Evolutionary conservation across 2,329 filamentous ascomycete species (phyloP).

Genomic region (Aspergillus eucalypticola): DNA sequence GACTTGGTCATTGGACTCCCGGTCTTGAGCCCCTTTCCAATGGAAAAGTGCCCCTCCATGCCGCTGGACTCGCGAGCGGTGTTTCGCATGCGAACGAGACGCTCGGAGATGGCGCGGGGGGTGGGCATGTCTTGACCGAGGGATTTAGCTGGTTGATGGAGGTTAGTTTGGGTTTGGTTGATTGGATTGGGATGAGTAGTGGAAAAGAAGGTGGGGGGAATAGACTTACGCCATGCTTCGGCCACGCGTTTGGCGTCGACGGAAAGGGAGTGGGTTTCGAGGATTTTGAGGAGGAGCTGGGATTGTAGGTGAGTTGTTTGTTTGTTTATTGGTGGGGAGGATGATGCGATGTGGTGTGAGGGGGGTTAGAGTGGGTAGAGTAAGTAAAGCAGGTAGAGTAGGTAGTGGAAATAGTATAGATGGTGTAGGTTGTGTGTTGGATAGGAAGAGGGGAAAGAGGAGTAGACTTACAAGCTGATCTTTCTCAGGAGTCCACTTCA

Average conservation of each 20-base stretch:
- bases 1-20: not conserved
- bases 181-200: not conserved
- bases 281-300: conserved; percentile 43
- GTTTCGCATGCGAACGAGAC: conserved; percentile 38
- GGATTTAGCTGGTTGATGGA: conserved; percentile 15
- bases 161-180: not conserved
- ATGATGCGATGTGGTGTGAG: too few species aligned
- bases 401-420: not conserved
- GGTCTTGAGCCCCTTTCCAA: conserved; percentile 14
- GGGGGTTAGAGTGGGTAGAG: too few species aligned
- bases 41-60: conserved; percentile 20
- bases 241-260: conserved; percentile 39
- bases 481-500: conserved; percentile 42
- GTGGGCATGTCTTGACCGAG: conserved; percentile 32
- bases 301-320: not conserved
- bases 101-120: conserved; percentile 43
- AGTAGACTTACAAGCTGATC: conserved; percentile 36
- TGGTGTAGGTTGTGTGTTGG: not conserved
- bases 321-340: not conserved
- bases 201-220: not conserved
- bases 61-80: conserved; percentile 14
- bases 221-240: conserved; percentile 41
- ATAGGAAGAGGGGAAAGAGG: not conserved
- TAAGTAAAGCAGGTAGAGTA: not conserved
- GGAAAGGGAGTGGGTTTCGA: conserved; percentile 40